Evolutionary conservation across 768 basidiomycete species (phyloP).

Genomic region (Boletus rufocinnamomeus): DNA sequence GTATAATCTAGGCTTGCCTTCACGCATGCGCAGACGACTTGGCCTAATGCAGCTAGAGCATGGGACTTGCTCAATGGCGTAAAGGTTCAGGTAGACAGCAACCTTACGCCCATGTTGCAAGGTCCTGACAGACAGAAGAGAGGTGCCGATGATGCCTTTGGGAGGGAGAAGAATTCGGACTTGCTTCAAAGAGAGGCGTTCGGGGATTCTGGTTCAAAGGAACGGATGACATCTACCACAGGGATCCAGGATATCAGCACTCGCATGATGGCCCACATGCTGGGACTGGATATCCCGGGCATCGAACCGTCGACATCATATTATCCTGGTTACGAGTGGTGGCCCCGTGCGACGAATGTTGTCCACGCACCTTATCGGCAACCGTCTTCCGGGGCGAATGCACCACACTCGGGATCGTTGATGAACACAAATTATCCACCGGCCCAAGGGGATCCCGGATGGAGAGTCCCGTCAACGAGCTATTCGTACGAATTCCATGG

Average conservation of each 20-base stretch:
- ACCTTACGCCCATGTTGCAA: conserved; percentile 38
- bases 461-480: conserved; percentile 19
- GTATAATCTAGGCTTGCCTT: conserved; percentile 11
- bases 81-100: conserved; percentile 52
- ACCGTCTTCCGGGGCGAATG: conserved; percentile 4
- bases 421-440: conserved; percentile 22
- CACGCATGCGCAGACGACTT: conserved; percentile 48
- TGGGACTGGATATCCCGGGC: conserved; percentile 65
- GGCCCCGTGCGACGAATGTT: conserved; percentile 45
- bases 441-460: conserved; percentile 19
- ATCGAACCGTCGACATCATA: conserved; percentile 55
- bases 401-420: conserved; percentile 8
- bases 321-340: conserved; percentile 62
- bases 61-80: conserved; percentile 69
- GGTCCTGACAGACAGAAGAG: conserved; percentile 54
- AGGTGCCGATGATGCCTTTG: conserved; percentile 63
- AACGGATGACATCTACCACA: conserved; percentile 22
- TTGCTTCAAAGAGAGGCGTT: conserved; percentile 46
- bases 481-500: conserved; percentile 27
- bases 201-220: conserved; percentile 28
- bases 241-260: conserved; percentile 66
- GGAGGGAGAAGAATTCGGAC: conserved; percentile 50
- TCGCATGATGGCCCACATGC: conserved; percentile 72
- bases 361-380: conserved; percentile 20
- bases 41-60: conserved; percentile 70